phyloP scores from a whole-genome alignment of 371 early-diverging fungal species.

The Basidiobolus meristosporus region DNA sequence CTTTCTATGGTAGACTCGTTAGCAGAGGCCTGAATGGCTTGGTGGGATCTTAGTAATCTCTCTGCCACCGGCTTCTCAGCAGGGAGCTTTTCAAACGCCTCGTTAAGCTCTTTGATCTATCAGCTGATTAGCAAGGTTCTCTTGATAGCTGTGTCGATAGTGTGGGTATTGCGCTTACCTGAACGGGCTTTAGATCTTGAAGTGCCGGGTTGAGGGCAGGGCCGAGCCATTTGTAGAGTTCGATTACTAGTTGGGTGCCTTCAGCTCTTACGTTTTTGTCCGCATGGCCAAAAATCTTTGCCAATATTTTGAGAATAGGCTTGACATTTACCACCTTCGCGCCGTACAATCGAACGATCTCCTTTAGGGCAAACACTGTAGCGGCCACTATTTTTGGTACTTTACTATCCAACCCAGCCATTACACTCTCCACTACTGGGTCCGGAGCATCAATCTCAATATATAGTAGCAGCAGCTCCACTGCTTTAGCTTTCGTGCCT shows the following conservation, averaged over 20 bases:
- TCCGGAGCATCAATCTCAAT: conserved; percentile 73
- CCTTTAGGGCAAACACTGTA: conserved; percentile 41
- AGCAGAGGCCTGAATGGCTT: conserved; percentile 6
- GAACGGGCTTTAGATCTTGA: conserved; percentile 63
- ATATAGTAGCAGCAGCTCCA: conserved; percentile 64
- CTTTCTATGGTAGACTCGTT: too few relatives aligned
- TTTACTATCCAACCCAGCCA: conserved; percentile 65
- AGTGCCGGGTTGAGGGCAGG: conserved; percentile 39
- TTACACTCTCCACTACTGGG: conserved; percentile 57
- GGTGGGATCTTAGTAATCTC: conserved; percentile 64
- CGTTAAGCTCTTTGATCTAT: conserved; percentile 66
- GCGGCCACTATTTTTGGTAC: conserved; percentile 81
- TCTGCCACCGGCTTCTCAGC: conserved; percentile 37
- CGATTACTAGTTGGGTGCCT: conserved; percentile 39
- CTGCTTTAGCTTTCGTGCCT: conserved; percentile 53
- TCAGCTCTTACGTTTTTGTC: conserved; percentile 87
- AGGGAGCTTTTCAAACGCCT: conserved; percentile 59
- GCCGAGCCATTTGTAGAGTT: conserved; percentile 67
- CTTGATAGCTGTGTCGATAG: too few relatives aligned
- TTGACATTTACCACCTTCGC: conserved; percentile 55
- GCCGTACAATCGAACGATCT: conserved; percentile 67
- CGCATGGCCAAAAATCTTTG: conserved; percentile 77
- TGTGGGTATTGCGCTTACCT: too few relatives aligned
- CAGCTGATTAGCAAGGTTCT: conserved; percentile 9
- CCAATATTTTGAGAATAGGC: conserved; percentile 62